Evolutionary conservation across 805 yeast species (phyloP), one percentile per base, ranked within the genome.

Genomic region (Ogataea ramenticola): DNA sequence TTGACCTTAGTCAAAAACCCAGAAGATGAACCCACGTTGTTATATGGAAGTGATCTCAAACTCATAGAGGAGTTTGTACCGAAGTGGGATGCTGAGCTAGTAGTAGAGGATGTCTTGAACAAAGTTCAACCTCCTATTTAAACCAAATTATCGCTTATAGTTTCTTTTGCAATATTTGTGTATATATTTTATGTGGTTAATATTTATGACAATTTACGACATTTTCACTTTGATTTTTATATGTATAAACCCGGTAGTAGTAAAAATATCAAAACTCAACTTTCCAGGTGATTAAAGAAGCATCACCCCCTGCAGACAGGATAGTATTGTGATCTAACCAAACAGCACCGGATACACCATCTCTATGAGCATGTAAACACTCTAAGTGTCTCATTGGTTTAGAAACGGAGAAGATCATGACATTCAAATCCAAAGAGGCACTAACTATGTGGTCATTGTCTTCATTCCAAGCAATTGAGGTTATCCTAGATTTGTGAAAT

Each of bases 401-500:
- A 31, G 73, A 75, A 36, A 87, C 90, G 17, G 90, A 83, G 63
- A 89, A 93, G 15, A 93, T 68, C 50, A 80, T 80, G 39, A 93
- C 67, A 48, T 82, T 81, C 7, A 95, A 82, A 60, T 93, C 99
- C 45, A 88, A 67, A 0, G 96, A 86, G 0, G 84, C 93, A 46
- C 91, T 80, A 19, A 81, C 86, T 37, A 86, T 73, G 52, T 75
- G 80, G 52, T 82, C 79, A 45, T 86, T 82, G 52, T 84, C 89
- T 10, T 67, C 67, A 38, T 81, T 75, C 99, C 98, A 93, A 21
- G 79, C 63, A 40, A 93, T 85, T 27, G 81, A 75, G 46, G 78
- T 79, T 49, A 93, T 83, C 44, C 76, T 80, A 45, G 96, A 82
- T 2, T 90, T 86, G 61, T 93, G 97, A 79, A 87, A 91, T 0